Evolutionary conservation across 257 asterid species (phyloP), one percentile per base, ranked within the genome.

Genomic region (Leonotis leonurus): DNA sequence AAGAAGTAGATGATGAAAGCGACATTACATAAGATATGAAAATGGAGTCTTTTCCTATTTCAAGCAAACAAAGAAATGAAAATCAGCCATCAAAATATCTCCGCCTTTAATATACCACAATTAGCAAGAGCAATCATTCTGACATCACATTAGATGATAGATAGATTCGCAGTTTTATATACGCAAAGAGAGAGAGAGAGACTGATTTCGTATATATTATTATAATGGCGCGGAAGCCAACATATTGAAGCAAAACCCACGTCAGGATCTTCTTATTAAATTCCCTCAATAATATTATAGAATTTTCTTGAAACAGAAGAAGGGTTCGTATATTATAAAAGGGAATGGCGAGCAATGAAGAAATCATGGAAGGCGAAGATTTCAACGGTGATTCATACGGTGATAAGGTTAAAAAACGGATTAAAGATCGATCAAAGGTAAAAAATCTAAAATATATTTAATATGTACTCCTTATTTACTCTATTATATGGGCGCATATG

Each of bases 391-490:
- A 83, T 71, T 75, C 86, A 14, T 57, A 70, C 27, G 81, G 68
- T 60, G 17, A 35, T 10, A 71, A 72, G 77, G 81, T 82, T 54
- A 83, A 73, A 56, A 78, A 73, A 13, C 79, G 76, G 61, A 64
- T 90, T 73, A 83, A 67, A 61, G 95, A 90, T 85, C 95, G 84
- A 67, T 80, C 95, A 9, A 76, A 85, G 96, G 98, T 83, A 41
- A 41, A 40, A 40, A n/a, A 13, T 3, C 4, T 4, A 37, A 37
- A 12, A 3, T 3, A 39, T 2, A 37, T 3, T 25, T 72, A 11
- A 32, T 29, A 18, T 30, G 41, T 8, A 20, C 16, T 48, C 8
- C 18, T 13, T 30, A 8, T 32, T 29, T 66, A 2, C 22, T 3
- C 12, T 4, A 26, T 1, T 36, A 3, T 24, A 0, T 64, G 7